Base-by-base conservation (phyloP, 257 asterid genomes). In the Eucommia ulmoides region DNA sequence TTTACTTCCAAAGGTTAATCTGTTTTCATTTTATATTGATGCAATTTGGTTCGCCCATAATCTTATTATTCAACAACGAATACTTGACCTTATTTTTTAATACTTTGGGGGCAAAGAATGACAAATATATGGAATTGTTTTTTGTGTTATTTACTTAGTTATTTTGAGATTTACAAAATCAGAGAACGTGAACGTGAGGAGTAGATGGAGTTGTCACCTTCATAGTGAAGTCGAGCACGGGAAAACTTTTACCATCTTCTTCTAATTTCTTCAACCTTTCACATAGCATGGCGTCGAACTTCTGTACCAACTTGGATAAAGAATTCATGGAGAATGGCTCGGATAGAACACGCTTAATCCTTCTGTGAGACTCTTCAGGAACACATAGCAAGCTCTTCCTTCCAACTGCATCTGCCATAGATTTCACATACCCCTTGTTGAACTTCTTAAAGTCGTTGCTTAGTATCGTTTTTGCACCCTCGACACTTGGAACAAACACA, bases 301-400 rank as follows among this genome's bases (percentile, higher is more conserved):
- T 64, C 18, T 65, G 76, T 10, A 76, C 70, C 14, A 76, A 80
- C 12, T 64, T 64, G 1, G 76, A 65, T 8, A 80, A 20, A 24
- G 81, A 77, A 55, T 59, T 66, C 75, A 77, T 71, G 0, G 85
- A 80, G 66, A 80, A 80, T 24, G 91, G 80, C 12, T 80, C 76
- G 2, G 78, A 63, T 3, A 80, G 69, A 41, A 77, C 64, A 0
- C 66, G 68, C 16, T 81, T 54, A 25, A 77, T 77, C 62, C 78
- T 74, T 24, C 46, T 51, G 50, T 80, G 83, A 11, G 66, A 51
- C 16, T 63, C 74, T 19, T 61, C 64, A 3, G 80, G 79, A 51
- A 61, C 74, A 60, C 66, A 52, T 0, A 80, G 56, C 56, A 80
- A 62, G 45, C 91, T 80, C 50, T 69, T 74, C 73, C 58, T 72